A percentile compares a stretch with the other conserved stretches of the same genome.
phyloP scores from a whole-genome alignment of 345 rosid genomes.

The Erucastrum elatum region DNA sequence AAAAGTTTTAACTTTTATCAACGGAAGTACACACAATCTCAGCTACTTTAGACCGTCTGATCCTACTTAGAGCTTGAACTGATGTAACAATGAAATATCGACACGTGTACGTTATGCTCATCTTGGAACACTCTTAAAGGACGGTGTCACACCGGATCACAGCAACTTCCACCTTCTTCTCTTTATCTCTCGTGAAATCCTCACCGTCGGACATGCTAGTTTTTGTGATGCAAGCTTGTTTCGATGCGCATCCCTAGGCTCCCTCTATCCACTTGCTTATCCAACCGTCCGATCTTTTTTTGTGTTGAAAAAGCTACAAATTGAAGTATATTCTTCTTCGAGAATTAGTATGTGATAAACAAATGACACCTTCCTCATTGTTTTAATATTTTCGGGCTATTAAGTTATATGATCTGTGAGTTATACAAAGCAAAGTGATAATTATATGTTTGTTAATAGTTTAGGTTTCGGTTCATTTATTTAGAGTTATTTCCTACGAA shows the following conservation, averaged over 20 bases:
- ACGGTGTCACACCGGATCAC: constrained; percentile 26
- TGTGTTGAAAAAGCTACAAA: not conserved
- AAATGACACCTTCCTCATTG: not conserved
- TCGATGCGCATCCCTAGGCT: constrained; percentile 38
- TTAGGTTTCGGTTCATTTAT: not conserved
- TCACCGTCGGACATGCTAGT: constrained; percentile 36
- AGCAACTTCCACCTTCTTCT: not conserved
- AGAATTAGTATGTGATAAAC: not conserved
- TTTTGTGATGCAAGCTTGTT: constrained; percentile 24
- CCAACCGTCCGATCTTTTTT: constrained; percentile 5
- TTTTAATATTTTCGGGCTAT: not conserved
- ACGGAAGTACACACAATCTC: constrained; percentile 2
- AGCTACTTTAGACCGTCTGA: constrained; percentile 29
- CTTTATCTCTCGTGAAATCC: not conserved
- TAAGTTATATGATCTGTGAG: not conserved
- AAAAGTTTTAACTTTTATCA: not conserved
- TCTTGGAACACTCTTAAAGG: constrained; percentile 3
- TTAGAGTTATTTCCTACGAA: not conserved
- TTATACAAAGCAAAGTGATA: not conserved
- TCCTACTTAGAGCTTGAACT: not conserved
- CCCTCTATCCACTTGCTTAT: constrained; percentile 14
- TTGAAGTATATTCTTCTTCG: not conserved
- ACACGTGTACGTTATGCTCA: constrained; percentile 2
- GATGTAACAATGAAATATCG: fast-evolving
- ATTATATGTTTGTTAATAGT: not conserved